Percentiles rank a stretch among this genome's conserved stretches.
Evolutionary conservation across 169 alveolate species (phyloP).

Genomic region (Plasmodium sp.): DNA sequence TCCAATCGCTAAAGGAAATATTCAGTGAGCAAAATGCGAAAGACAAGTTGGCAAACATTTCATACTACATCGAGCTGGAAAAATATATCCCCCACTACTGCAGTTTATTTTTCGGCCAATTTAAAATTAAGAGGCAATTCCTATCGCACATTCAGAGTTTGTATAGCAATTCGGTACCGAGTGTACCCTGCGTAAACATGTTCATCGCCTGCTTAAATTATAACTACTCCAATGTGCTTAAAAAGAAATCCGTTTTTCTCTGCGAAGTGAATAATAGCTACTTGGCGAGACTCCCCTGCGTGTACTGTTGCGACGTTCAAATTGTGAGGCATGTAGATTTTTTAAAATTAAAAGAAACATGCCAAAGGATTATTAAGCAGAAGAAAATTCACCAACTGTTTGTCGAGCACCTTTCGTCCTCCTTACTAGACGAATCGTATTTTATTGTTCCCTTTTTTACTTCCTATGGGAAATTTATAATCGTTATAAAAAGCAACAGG

Average conservation of each 20-base stretch:
- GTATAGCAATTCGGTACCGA: slow-evolving; percentile 10
- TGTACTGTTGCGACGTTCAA: slow-evolving; percentile 66
- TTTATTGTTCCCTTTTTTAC: slow-evolving; percentile 67
- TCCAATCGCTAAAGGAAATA: slow-evolving; percentile 25
- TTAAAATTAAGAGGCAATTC: slow-evolving; percentile 18
- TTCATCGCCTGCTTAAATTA: slow-evolving; percentile 38
- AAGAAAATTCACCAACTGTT: slow-evolving; percentile 41
- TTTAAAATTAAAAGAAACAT: slow-evolving; percentile 66
- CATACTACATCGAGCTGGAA: slow-evolving; percentile 51
- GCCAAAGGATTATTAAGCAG: slow-evolving; percentile 52
- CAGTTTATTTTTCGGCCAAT: slow-evolving; percentile 27
- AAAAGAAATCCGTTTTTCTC: slow-evolving; percentile 57
- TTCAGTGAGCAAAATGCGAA: slow-evolving; percentile 13
- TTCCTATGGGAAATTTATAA: slow-evolving; percentile 72
- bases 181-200: slow-evolving; percentile 43
- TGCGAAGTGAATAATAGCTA: slow-evolving; percentile 19
- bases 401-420: slow-evolving; percentile 31
- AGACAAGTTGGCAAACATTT: slow-evolving; percentile 25
- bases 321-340: slow-evolving; percentile 40
- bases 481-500: slow-evolving; percentile 29
- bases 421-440: slow-evolving; percentile 46
- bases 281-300: slow-evolving; percentile 25
- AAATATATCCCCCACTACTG: slow-evolving; percentile 31
- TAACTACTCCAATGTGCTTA: slow-evolving; percentile 32
- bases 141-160: slow-evolving; percentile 49